Evolutionary conservation across 2,329 filamentous ascomycete genomes (phyloP), one percentile per base, ranked within the genome.

Genomic region (Pseudogymnoascus sp.): DNA sequence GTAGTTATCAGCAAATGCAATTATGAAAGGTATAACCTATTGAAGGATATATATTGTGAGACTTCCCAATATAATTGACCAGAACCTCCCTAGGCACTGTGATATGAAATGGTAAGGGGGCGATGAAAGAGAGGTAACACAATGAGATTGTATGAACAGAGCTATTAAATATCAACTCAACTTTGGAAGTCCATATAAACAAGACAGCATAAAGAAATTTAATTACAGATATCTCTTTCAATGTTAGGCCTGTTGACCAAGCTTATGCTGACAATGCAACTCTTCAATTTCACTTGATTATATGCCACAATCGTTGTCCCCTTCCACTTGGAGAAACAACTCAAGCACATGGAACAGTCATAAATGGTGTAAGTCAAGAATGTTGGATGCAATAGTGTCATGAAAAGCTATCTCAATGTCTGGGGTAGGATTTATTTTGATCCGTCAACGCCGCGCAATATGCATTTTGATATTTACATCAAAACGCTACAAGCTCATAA

Each of bases 381-480:
- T 35, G 19, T 33, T 56, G 50, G 26, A 56, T 19, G 50, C 50
- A 33, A 56, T 56, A 56, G 29, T 56, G 29, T 33, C 50, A 56
- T 56, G 50, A 56, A 56, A 56, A 56, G 50, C 50, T 56, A 56
- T 56, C 33, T 56, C 50, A 56, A 56, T 56, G 50, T 56, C 50
- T 56, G 50, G 33, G 11, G 50, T 33, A 56, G 50, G 50, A 56
- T 56, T 56, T 56, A 33, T 56, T 56, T 56, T 56, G 50, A 56
- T 56, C 50, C 50, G 50, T 56, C 50, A 56, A 56, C 50, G 50
- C 50, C 50, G 50, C 50, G 50, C 50, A 56, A 56, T 56, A 56
- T 56, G 50, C 50, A 33, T 56, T 56, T 21, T 56, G 50, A 56
- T 56, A 56, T 56, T 7, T 56, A 56, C 50, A 56, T 56, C 50